A percentile compares a stretch with the other conserved stretches of the same genome.
Conservation (phyloP, 2,329 filamentous ascomycete genomes). For the Metarhizium rileyi region DNA sequence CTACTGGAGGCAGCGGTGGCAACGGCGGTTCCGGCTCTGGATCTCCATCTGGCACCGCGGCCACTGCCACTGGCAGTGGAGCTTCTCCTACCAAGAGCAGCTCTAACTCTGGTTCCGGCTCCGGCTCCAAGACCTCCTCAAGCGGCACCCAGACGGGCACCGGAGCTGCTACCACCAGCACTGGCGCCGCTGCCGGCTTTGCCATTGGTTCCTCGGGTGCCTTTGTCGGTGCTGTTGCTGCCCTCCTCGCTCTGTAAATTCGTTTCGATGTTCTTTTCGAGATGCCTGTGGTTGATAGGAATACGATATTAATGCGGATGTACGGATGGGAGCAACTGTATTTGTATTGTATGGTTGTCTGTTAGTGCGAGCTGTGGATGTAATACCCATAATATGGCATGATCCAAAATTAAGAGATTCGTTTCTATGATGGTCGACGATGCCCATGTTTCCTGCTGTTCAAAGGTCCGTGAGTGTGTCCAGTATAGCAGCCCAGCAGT, state of each 20-base stretch:
- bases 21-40: slow-evolving; percentile 9
- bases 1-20: slow-evolving; percentile 18
- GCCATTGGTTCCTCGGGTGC: slow-evolving; percentile 28
- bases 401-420: background rate
- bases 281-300: background rate
- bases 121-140: slow-evolving; percentile 11
- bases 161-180: slow-evolving; percentile 11
- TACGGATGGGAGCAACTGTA: background rate
- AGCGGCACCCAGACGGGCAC: slow-evolving; percentile 13
- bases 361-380: background rate
- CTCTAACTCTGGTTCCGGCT: slow-evolving; percentile 13
- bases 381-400: background rate
- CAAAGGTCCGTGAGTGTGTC: too few relatives aligned
- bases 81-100: slow-evolving; percentile 5
- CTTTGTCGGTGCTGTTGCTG: slow-evolving; percentile 38
- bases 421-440: too few relatives aligned
- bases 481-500: too few relatives aligned
- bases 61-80: slow-evolving; percentile 6
- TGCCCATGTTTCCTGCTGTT: too few relatives aligned
- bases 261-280: background rate
- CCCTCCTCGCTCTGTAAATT: slow-evolving; percentile 40
- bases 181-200: slow-evolving; percentile 10
- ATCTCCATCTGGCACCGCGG: slow-evolving; percentile 14
- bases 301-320: background rate
- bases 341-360: background rate